These are phyloP conservation scores for Trametopsis cervina DNA, from an alignment of 768 basidiomycete species.

Conservation along the genomic window DNA sequence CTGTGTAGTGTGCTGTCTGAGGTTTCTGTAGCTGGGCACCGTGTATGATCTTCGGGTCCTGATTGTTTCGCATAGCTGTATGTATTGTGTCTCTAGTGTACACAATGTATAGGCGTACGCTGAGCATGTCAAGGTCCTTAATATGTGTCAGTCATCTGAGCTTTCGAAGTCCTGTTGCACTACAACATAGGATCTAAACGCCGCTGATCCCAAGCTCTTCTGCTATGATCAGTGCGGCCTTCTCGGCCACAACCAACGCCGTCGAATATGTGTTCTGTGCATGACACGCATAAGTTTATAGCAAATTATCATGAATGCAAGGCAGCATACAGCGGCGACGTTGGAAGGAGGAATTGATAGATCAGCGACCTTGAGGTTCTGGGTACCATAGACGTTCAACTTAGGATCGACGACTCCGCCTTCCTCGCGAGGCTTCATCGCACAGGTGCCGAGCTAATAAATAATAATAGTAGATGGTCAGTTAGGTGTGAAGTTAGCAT, in stretches of 20 bases:
- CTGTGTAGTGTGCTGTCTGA: too few relatives aligned
- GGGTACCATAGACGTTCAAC: constrained; percentile 56
- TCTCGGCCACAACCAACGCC: constrained; percentile 11
- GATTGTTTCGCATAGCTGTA: too few relatives aligned
- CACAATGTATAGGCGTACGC: too few relatives aligned
- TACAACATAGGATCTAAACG: too few relatives aligned
- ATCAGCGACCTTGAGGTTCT: constrained; percentile 39
- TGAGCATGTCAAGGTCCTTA: too few relatives aligned
- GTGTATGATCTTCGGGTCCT: too few relatives aligned
- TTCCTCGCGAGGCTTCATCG: constrained; percentile 55
- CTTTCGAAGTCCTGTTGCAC: too few relatives aligned
- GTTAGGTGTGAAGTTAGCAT: background rate
- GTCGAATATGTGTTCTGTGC: constrained; percentile 14
- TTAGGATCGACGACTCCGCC: constrained; percentile 56
- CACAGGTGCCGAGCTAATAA: constrained; percentile 56
- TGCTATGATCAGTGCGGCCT: constrained; percentile 11
- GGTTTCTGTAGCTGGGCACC: too few relatives aligned
- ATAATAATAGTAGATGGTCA: background rate
- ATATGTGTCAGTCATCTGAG: too few relatives aligned
- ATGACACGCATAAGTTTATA: background rate
- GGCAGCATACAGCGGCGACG: constrained; percentile 24
- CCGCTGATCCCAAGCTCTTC: constrained; percentile 10
- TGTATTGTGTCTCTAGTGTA: too few relatives aligned
- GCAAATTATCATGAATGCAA: background rate
- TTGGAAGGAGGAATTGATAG: constrained; percentile 34